Evolutionary conservation across 1,284 basidiomycete genomes (phyloP).

Genomic region (Pseudozyma hubeiensis): DNA sequence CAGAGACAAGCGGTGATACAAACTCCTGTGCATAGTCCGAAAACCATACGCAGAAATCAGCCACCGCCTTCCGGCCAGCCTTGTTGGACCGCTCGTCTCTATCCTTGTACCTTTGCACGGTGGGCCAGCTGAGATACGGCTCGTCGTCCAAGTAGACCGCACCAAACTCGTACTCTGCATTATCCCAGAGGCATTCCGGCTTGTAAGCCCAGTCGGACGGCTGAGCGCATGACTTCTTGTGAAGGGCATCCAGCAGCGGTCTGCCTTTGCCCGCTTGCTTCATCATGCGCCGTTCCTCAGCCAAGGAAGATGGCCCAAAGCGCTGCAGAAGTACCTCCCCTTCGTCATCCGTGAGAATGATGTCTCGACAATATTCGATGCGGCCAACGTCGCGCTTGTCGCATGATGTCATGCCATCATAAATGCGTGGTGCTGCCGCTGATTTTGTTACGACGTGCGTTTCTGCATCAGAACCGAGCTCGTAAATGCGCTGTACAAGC

Average conservation of each 20-base stretch:
- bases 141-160: background rate
- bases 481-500: too few relatives aligned
- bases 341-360: background rate
- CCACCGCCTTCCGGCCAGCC: background rate
- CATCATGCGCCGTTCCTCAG: background rate
- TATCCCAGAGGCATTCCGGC: background rate
- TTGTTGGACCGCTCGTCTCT: background rate
- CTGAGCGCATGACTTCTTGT: background rate
- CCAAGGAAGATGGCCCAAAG: conserved; percentile 1
- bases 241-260: background rate
- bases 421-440: too few relatives aligned
- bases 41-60: conserved; percentile 10
- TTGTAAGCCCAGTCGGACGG: too few relatives aligned
- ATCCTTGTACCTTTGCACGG: background rate
- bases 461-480: too few relatives aligned
- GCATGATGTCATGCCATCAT: too few relatives aligned
- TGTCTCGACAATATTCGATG: background rate
- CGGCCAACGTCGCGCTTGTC: too few relatives aligned
- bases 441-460: too few relatives aligned
- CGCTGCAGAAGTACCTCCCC: background rate
- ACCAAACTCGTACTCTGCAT: background rate
- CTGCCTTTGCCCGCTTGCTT: background rate
- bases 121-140: conserved; percentile 1
- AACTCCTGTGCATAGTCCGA: background rate
- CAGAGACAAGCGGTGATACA: background rate